These are phyloP conservation scores for Rhododendron williamsianum DNA, from an alignment of 148 eudicot species.

Conservation along the genomic window DNA sequence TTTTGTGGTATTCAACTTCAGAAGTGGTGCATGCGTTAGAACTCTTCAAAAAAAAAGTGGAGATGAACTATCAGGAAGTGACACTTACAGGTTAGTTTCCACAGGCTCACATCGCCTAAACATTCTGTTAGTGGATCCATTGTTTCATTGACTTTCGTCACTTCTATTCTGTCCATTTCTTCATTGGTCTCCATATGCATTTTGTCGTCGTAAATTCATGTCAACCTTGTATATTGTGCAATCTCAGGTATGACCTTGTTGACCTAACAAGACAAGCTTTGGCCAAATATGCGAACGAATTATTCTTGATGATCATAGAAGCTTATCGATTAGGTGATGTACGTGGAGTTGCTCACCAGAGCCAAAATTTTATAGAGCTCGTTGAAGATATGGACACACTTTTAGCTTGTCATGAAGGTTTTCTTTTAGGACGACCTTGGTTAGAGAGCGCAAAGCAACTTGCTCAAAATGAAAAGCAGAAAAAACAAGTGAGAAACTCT, in stretches of 20 bases:
- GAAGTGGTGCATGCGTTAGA: slow-evolving; percentile 37
- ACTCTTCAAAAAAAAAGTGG: slow-evolving; percentile 34
- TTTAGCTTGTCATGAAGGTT: slow-evolving; percentile 46
- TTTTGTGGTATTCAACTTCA: slow-evolving; percentile 50
- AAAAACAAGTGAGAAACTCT: slow-evolving; percentile 28
- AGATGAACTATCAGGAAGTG: slow-evolving; percentile 38
- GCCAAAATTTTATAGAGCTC: slow-evolving; percentile 43
- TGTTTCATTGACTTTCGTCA: not conserved
- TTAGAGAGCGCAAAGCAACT: slow-evolving; percentile 49
- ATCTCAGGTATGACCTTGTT: slow-evolving; percentile 43
- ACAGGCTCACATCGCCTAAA: not conserved
- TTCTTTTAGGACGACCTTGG: slow-evolving; percentile 59
- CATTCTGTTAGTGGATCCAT: not conserved
- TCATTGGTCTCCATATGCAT: not conserved
- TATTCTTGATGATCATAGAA: slow-evolving; percentile 30
- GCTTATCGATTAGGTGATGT: slow-evolving; percentile 29
- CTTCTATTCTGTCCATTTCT: not conserved
- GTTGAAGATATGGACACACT: slow-evolving; percentile 45
- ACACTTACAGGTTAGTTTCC: slow-evolving; percentile 44
- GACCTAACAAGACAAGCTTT: slow-evolving; percentile 53
- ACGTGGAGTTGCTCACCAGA: slow-evolving; percentile 16
- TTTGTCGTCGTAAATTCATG: not conserved
- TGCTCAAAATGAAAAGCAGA: slow-evolving; percentile 40
- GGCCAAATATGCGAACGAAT: slow-evolving; percentile 45
- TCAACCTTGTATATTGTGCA: not conserved